Base-by-base conservation (phyloP, 2,329 filamentous ascomycete genomes). In the Alternaria sp. region DNA sequence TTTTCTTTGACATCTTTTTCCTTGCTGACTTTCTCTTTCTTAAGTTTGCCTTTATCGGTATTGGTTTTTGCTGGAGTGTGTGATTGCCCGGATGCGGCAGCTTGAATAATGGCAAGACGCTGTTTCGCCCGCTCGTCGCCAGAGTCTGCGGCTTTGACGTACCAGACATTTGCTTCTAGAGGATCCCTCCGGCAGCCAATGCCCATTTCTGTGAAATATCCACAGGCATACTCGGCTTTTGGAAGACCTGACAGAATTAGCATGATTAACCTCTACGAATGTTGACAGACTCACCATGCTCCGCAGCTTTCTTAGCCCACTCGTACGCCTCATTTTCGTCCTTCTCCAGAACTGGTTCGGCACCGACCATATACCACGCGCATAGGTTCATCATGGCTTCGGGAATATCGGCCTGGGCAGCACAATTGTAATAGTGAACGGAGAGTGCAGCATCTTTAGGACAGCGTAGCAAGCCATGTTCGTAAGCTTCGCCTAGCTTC, bases 111-210 rank as follows among this genome's bases (percentile, higher is more conserved):
- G 20, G 91, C 89, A 54, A 99, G 85, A 27, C 95, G 88, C 73
- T 95, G 91, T 78, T 91, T 94, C 52, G 95, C 95, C 59, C 93
- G 88, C 71, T 95, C 92, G 73, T 98, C 94, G 48, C 94, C 95
- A 51, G 92, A 88, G 68, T 97, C 94, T 16, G 95, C 94, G 5
- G 95, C 95, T 79, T 92, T 92, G 69, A 99, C 94, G 77, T 99
- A 99, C 94, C 94, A 98, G 32, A 97, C 92, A 74, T 99, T 99
- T 69, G 95, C 94, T 79, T 97, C 94, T 44, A 99, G 86, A n/a
- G 94, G 89, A 77, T 99, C 95, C 50, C 93, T 89, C 38, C 93
- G 91, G 78, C 93, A 97, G 51, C 95, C 95, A 70, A 99, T 97
- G 64, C 95, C 95, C 92, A 96, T 97, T 79, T 99, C 95, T 5